A percentile compares a stretch with the other conserved stretches of the same genome.
Conservation (phyloP, 2,329 filamentous ascomycete genomes). For the Zasmidium citrigriseum region DNA sequence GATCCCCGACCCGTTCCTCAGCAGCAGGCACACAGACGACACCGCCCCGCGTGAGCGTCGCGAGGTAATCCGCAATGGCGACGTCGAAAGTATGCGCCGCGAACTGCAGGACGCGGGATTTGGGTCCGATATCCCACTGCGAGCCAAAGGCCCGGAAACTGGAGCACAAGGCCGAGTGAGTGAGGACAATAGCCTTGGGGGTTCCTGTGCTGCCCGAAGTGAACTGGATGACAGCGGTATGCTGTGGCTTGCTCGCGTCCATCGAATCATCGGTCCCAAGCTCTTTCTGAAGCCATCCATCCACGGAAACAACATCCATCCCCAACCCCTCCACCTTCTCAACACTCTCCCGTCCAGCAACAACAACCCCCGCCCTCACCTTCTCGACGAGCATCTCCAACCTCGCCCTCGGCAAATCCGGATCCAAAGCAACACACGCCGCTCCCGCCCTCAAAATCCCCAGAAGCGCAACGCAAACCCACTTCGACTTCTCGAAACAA, state of each 20-base stretch:
- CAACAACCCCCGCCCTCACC: too few relatives aligned
- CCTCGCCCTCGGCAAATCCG: not conserved
- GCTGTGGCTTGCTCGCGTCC: too few relatives aligned
- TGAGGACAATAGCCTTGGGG: not conserved
- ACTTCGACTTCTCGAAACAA: constrained; percentile 29
- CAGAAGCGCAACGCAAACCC: constrained; percentile 25
- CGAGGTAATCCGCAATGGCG: constrained; percentile 2
- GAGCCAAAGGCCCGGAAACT: not conserved
- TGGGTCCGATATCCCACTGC: not conserved
- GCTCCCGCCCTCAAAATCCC: constrained; percentile 32
- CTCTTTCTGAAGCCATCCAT: too few relatives aligned
- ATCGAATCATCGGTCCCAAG: too few relatives aligned
- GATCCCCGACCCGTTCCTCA: constrained; percentile 11
- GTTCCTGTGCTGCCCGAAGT: constrained; percentile 12
- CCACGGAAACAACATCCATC: too few relatives aligned
- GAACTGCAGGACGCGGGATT: constrained; percentile 19
- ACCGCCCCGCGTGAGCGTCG: constrained; percentile 13
- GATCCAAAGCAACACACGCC: constrained; percentile 7
- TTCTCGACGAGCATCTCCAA: too few relatives aligned
- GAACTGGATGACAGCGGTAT: constrained; percentile 19
- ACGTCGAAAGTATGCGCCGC: constrained; percentile 25
- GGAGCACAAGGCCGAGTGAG: not conserved
- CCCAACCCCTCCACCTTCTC: too few relatives aligned
- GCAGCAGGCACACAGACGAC: constrained; percentile 4
- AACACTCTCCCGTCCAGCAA: too few relatives aligned